phyloP scores from a whole-genome alignment of 1,139 yeast genomes.

The Suhomyces chickasaworum region DNA sequence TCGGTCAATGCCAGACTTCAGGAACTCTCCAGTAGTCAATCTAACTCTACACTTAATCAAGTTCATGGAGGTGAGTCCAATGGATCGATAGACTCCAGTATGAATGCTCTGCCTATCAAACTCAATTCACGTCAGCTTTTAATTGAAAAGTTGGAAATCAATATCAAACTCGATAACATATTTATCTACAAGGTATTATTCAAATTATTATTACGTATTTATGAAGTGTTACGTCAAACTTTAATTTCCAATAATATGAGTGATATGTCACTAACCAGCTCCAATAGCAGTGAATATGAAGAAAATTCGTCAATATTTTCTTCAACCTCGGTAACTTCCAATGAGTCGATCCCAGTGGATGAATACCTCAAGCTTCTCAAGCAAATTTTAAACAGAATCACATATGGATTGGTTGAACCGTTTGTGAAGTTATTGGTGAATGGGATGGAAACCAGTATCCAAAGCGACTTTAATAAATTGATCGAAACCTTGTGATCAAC shows the following conservation, averaged over 20 bases:
- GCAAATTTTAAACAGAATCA: constrained; percentile 34
- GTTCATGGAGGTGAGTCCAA: constrained; percentile 1
- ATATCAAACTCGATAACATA: constrained; percentile 42
- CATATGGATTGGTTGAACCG: constrained; percentile 43
- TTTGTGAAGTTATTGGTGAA: constrained; percentile 34
- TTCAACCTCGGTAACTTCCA: constrained; percentile 38
- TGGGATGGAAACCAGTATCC: constrained; percentile 34
- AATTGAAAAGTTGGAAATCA: constrained; percentile 49
- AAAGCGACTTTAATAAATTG: constrained; percentile 34
- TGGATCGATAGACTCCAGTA: constrained; percentile 10
- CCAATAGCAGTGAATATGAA: constrained; percentile 3
- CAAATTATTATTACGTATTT: constrained; percentile 34
- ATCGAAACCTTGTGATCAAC: constrained; percentile 25
- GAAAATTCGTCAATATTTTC: constrained; percentile 29
- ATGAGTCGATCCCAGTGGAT: constrained; percentile 30
- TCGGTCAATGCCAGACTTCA: constrained; percentile 11
- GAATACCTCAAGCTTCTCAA: constrained; percentile 37
- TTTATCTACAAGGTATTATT: constrained; percentile 44
- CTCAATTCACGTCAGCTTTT: constrained; percentile 45
- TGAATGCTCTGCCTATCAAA: constrained; percentile 40
- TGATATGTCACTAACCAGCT: constrained; percentile 3
- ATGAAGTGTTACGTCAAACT: constrained; percentile 23
- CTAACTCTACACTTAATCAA: constrained; percentile 17
- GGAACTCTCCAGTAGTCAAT: constrained; percentile 17
- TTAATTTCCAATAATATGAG: constrained; percentile 11